These are phyloP conservation scores for Sporothrix protearum DNA, from an alignment of 2,329 filamentous ascomycete genomes.

Conservation along the genomic window DNA sequence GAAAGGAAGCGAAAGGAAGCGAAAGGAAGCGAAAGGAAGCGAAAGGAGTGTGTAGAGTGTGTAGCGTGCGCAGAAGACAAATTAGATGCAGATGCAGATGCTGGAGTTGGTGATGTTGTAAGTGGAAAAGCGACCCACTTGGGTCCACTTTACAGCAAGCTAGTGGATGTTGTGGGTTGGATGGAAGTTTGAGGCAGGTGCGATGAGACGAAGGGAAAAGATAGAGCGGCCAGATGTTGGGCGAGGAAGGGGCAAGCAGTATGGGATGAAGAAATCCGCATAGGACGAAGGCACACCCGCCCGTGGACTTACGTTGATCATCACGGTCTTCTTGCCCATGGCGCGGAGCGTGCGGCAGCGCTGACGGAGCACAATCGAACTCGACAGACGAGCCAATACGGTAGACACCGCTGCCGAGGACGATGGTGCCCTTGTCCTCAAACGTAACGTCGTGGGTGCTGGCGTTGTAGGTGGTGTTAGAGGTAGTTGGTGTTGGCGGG, in stretches of 20 bases:
- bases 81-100: neutral
- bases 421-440: conserved; percentile 83
- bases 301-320: conserved; percentile 73
- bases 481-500: conserved; percentile 92
- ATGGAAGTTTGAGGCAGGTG: neutral
- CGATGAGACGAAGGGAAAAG: neutral
- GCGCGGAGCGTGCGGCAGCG: conserved; percentile 76
- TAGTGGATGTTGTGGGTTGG: neutral
- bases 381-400: conserved; percentile 96
- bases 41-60: neutral
- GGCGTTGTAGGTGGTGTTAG: conserved; percentile 98
- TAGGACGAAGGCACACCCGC: neutral
- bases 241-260: too few relatives aligned
- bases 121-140: neutral
- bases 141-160: neutral
- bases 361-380: conserved; percentile 98
- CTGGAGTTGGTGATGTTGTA: neutral
- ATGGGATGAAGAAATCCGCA: too few relatives aligned
- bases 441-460: conserved; percentile 90
- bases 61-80: neutral
- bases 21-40: conserved; percentile 15
- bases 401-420: conserved; percentile 94
- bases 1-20: conserved; percentile 20
- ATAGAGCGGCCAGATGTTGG: neutral
- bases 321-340: conserved; percentile 94